Conservation (phyloP, 2,329 filamentous ascomycete species). For the Atkinsonella texensis region DNA sequence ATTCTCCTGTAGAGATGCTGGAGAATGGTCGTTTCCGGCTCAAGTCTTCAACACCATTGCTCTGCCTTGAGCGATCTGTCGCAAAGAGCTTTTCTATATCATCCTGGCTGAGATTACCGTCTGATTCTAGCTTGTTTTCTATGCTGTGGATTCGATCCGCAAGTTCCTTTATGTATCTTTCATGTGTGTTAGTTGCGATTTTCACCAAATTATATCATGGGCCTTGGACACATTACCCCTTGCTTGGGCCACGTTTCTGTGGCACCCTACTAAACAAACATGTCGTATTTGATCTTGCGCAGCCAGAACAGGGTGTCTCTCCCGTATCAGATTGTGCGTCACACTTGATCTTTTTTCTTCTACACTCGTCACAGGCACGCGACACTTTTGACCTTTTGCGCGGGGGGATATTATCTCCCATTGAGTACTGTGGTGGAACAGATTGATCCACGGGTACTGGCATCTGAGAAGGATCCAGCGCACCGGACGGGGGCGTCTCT, state of each 20-base stretch:
- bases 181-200: conserved; percentile 6
- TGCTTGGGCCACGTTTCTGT: conserved; percentile 80
- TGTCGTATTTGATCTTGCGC: conserved; percentile 59
- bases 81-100: conserved; percentile 32
- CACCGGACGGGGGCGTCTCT: conserved; percentile 23
- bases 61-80: conserved; percentile 20
- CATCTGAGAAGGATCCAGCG: conserved; percentile 24
- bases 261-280: conserved; percentile 82
- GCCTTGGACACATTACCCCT: conserved; percentile 45
- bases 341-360: conserved; percentile 82
- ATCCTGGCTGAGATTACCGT: conserved; percentile 30
- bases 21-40: conserved; percentile 36
- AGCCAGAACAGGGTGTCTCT: conserved; percentile 68
- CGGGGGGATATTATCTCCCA: conserved; percentile 50
- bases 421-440: conserved; percentile 25
- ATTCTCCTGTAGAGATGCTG: conserved; percentile 31
- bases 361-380: conserved; percentile 77
- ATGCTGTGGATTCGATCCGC: conserved; percentile 74
- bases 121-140: conserved; percentile 60
- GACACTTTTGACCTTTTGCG: conserved; percentile 79
- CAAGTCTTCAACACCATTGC: conserved; percentile 17
- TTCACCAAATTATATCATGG: not conserved
- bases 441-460: conserved; percentile 24
- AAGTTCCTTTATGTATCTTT: conserved; percentile 79
- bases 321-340: conserved; percentile 66